These are phyloP conservation scores for Leishmania tropica DNA, from an alignment of 208 protist genomes.

Conservation along the genomic window DNA sequence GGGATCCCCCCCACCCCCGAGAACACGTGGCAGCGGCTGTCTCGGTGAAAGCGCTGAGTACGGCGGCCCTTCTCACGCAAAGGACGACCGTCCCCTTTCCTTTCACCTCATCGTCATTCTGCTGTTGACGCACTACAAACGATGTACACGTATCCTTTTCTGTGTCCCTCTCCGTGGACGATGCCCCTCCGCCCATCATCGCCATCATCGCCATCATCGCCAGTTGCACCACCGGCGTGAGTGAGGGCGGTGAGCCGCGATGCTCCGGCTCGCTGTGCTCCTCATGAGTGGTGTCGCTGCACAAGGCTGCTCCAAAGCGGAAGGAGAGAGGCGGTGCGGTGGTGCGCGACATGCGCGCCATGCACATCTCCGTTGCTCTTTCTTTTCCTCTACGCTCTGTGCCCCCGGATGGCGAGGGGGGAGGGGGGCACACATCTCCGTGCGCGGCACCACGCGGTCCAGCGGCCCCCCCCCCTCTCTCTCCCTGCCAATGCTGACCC, in stretches of 20 bases:
- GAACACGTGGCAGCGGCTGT: neutral
- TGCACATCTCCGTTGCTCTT: neutral
- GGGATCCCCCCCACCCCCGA: no score
- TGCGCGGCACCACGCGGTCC: neutral
- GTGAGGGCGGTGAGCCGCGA: neutral
- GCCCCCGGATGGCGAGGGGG: neutral
- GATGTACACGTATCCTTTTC: neutral
- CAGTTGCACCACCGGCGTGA: neutral
- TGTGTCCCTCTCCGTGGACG: neutral
- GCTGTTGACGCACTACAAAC: neutral
- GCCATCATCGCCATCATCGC: no score
- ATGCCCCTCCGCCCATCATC: neutral
- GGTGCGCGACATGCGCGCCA: no score
- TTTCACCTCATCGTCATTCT: neutral
- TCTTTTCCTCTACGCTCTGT: neutral
- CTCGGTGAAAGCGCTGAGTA: neutral
- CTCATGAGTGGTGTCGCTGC: neutral
- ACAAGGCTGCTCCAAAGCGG: neutral
- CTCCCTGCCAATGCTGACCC: neutral
- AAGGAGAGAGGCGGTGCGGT: no score
- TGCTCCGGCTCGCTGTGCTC: neutral
- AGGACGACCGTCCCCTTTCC: neutral
- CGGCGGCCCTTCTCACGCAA: neutral
- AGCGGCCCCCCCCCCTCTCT: neutral
- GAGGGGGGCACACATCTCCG: neutral